phyloP scores from a whole-genome alignment of 495 filamentous ascomycete species.

The Neurospora intermedia region DNA sequence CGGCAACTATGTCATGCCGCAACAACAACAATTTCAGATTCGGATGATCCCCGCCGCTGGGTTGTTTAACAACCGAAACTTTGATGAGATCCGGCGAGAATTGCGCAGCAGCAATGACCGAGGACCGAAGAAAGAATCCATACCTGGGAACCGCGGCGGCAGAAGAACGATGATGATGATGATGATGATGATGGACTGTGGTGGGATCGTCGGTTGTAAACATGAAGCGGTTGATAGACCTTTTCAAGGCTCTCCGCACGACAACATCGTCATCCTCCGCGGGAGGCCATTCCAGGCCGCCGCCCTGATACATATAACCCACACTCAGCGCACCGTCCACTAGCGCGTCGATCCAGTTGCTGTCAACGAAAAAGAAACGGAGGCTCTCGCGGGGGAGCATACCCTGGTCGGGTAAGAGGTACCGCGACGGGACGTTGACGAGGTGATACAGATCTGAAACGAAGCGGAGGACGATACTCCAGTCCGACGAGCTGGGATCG shows the following conservation, averaged over 20 bases:
- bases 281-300: not conserved
- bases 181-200: not conserved
- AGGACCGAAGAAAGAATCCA: constrained; percentile 20
- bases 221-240: constrained; percentile 19
- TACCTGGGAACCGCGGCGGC: constrained; percentile 21
- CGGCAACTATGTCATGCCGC: constrained; percentile 12
- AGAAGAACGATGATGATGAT: not conserved
- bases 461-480: constrained; percentile 25
- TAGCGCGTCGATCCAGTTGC: constrained; percentile 31
- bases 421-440: constrained; percentile 27
- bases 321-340: constrained; percentile 38
- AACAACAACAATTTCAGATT: constrained; percentile 3
- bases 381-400: constrained; percentile 30
- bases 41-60: constrained; percentile 1
- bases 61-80: constrained; percentile 4
- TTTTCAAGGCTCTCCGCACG: constrained; percentile 23
- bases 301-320: constrained; percentile 25
- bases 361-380: constrained; percentile 39
- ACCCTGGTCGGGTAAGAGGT: constrained; percentile 28
- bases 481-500: constrained; percentile 19
- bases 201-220: not conserved
- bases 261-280: too few relatives aligned
- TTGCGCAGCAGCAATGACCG: constrained; percentile 8
- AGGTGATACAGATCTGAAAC: constrained; percentile 28
- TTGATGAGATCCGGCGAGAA: constrained; percentile 23